Conservation (phyloP, 306 rosid genomes). For the Lotus japonicus region DNA sequence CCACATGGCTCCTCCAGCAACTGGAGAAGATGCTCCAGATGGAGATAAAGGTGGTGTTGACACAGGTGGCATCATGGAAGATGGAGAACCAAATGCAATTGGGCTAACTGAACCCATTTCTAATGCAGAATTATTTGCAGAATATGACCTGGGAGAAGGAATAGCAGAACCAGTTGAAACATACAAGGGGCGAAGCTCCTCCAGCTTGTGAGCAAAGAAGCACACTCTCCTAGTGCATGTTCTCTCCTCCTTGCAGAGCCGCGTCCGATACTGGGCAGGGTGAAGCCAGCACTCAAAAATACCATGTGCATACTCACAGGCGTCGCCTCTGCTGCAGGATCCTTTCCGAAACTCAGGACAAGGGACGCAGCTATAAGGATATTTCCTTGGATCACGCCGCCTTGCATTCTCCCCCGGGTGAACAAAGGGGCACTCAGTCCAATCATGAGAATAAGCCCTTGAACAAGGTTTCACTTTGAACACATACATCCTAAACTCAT, state of each 20-base stretch:
- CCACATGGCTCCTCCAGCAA: conserved; percentile 51
- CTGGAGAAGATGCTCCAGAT: conserved; percentile 48
- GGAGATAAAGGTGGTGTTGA: conserved; percentile 62
- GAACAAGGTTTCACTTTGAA: conserved; percentile 90
- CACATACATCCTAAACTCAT: conserved; percentile 83
- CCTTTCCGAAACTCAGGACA: conserved; percentile 87
- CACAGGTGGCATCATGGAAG: conserved; percentile 39
- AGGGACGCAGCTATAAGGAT: conserved; percentile 77
- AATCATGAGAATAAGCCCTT: conserved; percentile 90
- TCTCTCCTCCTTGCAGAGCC: conserved; percentile 82
- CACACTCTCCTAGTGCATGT: conserved; percentile 73
- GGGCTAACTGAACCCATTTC: conserved; percentile 41
- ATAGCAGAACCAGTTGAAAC: conserved; percentile 83
- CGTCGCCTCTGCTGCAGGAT: conserved; percentile 68
- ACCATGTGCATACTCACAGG: conserved; percentile 89
- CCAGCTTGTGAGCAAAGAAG: conserved; percentile 79
- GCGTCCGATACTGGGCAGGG: conserved; percentile 86
- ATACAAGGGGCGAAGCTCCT: conserved; percentile 86
- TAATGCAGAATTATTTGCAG: conserved; percentile 28
- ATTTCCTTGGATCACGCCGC: conserved; percentile 79
- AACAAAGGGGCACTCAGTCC: conserved; percentile 95
- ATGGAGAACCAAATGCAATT: conserved; percentile 49
- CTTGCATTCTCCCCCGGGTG: conserved; percentile 94
- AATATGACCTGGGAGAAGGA: conserved; percentile 60
- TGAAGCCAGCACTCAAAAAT: conserved; percentile 95